Conservation (phyloP, 2,329 filamentous ascomycete genomes). For the Diaporthe citri region DNA sequence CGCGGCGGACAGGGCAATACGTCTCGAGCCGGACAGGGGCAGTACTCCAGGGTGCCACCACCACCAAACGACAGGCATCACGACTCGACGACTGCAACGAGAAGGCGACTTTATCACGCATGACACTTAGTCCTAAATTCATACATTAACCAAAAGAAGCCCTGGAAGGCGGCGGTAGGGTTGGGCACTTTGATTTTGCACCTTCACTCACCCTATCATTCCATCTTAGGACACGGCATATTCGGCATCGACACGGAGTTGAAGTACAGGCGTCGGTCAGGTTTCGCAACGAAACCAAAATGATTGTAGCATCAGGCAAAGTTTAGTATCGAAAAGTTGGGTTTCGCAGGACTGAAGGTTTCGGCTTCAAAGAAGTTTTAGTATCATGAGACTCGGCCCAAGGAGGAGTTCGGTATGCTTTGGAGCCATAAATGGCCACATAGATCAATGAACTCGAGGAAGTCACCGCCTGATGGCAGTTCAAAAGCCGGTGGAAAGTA, state of each 20-base stretch:
- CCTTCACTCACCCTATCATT: conserved; percentile 22
- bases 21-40: background rate
- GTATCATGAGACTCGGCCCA: background rate
- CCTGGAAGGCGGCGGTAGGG: background rate
- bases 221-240: conserved; percentile 24
- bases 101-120: background rate
- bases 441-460: background rate
- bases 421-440: conserved; percentile 12
- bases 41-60: conserved; percentile 29
- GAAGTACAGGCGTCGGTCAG: conserved; percentile 9
- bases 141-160: conserved; percentile 7
- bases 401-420: conserved; percentile 20
- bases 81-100: conserved; percentile 19
- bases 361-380: background rate
- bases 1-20: background rate
- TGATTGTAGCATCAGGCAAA: background rate
- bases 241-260: conserved; percentile 34
- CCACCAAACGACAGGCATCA: background rate
- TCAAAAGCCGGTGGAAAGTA: background rate
- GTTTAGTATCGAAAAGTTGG: background rate
- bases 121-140: background rate
- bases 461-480: background rate
- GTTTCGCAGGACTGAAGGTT: background rate
- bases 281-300: background rate
- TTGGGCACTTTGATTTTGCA: background rate